These are phyloP conservation scores for Diaporthe amygdali DNA, from an alignment of 2,329 filamentous ascomycete genomes.

Conservation along the genomic window DNA sequence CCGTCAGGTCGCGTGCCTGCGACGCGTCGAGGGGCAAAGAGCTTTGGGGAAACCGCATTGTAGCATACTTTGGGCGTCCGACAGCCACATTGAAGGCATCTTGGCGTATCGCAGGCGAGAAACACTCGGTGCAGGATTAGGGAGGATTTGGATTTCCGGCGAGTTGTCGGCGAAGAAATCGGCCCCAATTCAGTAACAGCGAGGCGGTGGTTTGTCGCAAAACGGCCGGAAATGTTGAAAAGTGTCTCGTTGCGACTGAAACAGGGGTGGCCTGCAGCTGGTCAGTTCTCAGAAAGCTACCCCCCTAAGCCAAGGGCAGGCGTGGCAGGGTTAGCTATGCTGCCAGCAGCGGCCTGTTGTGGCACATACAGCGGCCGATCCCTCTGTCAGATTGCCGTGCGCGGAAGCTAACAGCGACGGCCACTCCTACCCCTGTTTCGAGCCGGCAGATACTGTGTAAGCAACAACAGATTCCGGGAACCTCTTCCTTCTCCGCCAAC, in stretches of 20 bases:
- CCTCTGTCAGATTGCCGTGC: not conserved
- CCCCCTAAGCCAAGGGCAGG: not conserved
- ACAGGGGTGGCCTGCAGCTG: constrained; percentile 18
- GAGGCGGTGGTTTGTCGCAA: not conserved
- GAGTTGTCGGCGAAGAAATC: not conserved
- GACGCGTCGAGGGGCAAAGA: not conserved
- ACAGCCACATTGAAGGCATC: constrained; percentile 94
- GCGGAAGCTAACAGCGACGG: not conserved
- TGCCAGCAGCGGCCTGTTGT: not conserved
- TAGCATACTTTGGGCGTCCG: constrained; percentile 87
- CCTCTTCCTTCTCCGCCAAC: not conserved
- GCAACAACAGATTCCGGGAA: not conserved
- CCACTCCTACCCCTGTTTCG: not conserved
- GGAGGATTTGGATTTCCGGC: not conserved
- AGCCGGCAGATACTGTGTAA: not conserved
- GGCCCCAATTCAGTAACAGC: not conserved
- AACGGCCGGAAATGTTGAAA: constrained; percentile 13
- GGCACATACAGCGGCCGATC: constrained; percentile 5
- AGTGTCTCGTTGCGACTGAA: constrained; percentile 23
- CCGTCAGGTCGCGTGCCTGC: not conserved
- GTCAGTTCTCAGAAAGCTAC: constrained; percentile 11
- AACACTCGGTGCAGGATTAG: not conserved
- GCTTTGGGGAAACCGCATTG: constrained; percentile 28
- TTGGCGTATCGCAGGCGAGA: constrained; percentile 33
- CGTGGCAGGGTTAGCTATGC: constrained; percentile 4